phyloP scores from a whole-genome alignment of 2,329 filamentous ascomycete genomes.

The Pseudocercospora pini-densiflorae region DNA sequence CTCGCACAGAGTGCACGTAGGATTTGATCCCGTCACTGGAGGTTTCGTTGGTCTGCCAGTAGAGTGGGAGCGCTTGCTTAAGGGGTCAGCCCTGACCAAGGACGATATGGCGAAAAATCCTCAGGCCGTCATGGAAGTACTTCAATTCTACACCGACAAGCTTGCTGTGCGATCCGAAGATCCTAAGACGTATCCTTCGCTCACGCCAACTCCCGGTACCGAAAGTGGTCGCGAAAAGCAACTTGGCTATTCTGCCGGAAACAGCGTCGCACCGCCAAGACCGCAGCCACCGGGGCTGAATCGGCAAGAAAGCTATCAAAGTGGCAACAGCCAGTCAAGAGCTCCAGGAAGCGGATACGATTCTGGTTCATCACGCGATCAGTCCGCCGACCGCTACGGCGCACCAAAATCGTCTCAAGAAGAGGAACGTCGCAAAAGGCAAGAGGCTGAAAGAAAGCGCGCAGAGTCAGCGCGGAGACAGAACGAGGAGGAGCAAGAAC shows the following conservation, averaged over 20 bases:
- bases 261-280: conserved; percentile 54
- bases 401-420: conserved; percentile 45
- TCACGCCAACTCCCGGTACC: conserved; percentile 69
- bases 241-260: conserved; percentile 52
- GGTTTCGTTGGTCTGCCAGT: conserved; percentile 93
- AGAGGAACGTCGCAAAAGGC: conserved; percentile 40
- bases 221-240: conserved; percentile 52
- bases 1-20: conserved; percentile 94
- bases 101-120: conserved; percentile 99
- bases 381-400: conserved; percentile 33
- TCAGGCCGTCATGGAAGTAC: conserved; percentile 70
- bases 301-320: conserved; percentile 52
- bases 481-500: conserved; percentile 52
- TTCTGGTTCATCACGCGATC: conserved; percentile 29
- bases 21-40: conserved; percentile 92
- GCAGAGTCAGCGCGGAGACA: conserved; percentile 46
- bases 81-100: conserved; percentile 95
- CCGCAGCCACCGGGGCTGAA: conserved; percentile 50
- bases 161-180: conserved; percentile 75
- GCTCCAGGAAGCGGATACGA: conserved; percentile 29
- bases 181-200: conserved; percentile 68
- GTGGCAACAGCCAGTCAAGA: conserved; percentile 31
- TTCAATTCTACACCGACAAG: conserved; percentile 83
- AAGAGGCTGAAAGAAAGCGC: conserved; percentile 47
- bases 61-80: conserved; percentile 96